These are phyloP conservation scores for Pisolithus albus DNA, from an alignment of 768 basidiomycete genomes.

Conservation along the genomic window DNA sequence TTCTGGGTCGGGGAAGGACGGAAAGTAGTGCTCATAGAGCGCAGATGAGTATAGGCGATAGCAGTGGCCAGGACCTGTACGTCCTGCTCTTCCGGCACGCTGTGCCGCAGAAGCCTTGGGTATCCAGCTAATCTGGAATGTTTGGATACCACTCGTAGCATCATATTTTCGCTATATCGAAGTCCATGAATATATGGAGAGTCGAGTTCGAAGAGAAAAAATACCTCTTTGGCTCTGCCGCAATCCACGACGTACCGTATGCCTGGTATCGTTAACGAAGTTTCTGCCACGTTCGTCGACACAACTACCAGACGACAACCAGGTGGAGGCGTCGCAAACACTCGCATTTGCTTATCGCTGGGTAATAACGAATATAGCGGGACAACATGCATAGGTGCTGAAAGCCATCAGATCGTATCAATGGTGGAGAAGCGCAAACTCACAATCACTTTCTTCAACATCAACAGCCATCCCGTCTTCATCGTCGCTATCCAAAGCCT, in stretches of 20 bases:
- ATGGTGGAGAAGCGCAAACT: slow-evolving; percentile 13
- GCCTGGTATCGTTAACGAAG: slow-evolving; percentile 92
- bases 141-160: slow-evolving; percentile 71
- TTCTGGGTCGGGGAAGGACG: slow-evolving; percentile 81
- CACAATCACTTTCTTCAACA: slow-evolving; percentile 62
- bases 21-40: slow-evolving; percentile 89
- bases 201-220: neutral
- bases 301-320: slow-evolving; percentile 86
- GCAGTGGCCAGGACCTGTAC: slow-evolving; percentile 97
- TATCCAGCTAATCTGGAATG: slow-evolving; percentile 89
- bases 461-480: slow-evolving; percentile 52
- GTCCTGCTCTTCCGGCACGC: slow-evolving; percentile 92
- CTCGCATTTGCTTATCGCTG: slow-evolving; percentile 91
- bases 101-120: slow-evolving; percentile 94
- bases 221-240: slow-evolving; percentile 89
- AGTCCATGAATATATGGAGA: slow-evolving; percentile 1
- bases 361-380: slow-evolving; percentile 91
- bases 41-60: slow-evolving; percentile 96
- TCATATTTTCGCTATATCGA: slow-evolving; percentile 72
- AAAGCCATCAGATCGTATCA: neutral
- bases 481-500: slow-evolving; percentile 69
- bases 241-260: slow-evolving; percentile 98
- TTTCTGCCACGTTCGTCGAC: slow-evolving; percentile 95
- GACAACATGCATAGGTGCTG: slow-evolving; percentile 91
- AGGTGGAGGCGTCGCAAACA: slow-evolving; percentile 79